Evolutionary conservation across 768 basidiomycete species (phyloP), one percentile per base, ranked within the genome.

Genomic region (Phaffia tasmanica): DNA sequence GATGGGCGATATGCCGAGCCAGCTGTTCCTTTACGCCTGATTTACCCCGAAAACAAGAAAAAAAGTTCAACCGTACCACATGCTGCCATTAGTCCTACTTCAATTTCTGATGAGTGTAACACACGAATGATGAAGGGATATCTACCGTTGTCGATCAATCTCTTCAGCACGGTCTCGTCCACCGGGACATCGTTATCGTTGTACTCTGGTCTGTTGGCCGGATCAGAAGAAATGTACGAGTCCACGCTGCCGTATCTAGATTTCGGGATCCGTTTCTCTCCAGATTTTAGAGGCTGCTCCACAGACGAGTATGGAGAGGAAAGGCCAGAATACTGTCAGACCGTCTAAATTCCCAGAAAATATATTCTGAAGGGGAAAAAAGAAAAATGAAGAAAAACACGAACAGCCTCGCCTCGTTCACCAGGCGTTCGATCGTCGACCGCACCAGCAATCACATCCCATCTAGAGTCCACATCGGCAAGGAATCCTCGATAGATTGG

Each of bases 391-490:
- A 63, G 69, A 67, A 7, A n/a, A 19, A 42, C 18, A 64, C 65
- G 65, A 64, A 88, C 89, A 82, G 86, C 88, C 68, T 86, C 70
- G 6, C 93, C 93, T 65, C 94, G 84, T 76, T 99, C 95, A 75
- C 97, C 94, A 70, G 86, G 84, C 18, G 92, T 98, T 60, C 95
- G 84, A 77, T 98, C 94, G 73, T 99, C 95, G 0, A 99, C 94
- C 72, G 89, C 90, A n/a, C 88, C 95, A 14, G 95, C 88, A 70
- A 99, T 95, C 14, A 99, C 95, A 72, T 97, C 89, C 95, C 95
- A 99, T 53, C 95, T 84, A 73, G 89, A 95, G 78, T 99, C 95
- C 6, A 98, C 93, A 75, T 99, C 93, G 50, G 93, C 86, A 53
- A 99, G 83, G 75, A 89, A 87, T 6, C 95, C 95, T 69, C 95